Base-by-base conservation (phyloP, 2,329 filamentous ascomycete species). In the Aaosphaeria arxii region DNA sequence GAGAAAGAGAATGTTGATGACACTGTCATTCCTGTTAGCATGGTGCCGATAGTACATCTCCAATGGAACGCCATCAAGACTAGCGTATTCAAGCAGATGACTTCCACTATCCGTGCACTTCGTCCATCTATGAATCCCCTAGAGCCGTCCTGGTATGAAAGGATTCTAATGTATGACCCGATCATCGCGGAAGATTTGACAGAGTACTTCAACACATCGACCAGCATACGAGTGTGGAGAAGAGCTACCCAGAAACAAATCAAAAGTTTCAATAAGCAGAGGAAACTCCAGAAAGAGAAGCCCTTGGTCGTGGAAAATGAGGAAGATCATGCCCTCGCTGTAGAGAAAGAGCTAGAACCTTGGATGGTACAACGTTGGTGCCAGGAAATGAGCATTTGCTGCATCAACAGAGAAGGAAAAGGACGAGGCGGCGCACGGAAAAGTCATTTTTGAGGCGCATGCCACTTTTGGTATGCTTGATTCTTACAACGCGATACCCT, bases 81-180 rank as follows among this genome's bases (percentile, higher is more conserved):
- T 1, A 57, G 61, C 4, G 55, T 83, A n/a, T 77, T 74, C 50
- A 58, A 63, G 1, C 64, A 69, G 32, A 81, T 84, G 44, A 77
- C 76, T 5, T 57, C 66, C 7, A 73, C 75, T 3, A 68, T 85
- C 33, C 75, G 71, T 35, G 62, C 66, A 5, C 71, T 76, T 30
- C 71, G 69, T 5, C 69, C 69, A 2, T 70, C 66, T 6, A 56
- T 51, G 2, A 64, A 78, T 48, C 63, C 67, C 5, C 66, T 60
- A 5, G 62, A 66, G 3, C 78, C 77, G 3, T 90, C 83, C 2
- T 97, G 91, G 89, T 79, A 95, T 58, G 90, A 97, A 70, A 95
- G 91, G 72, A 96, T 99, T 42, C 76, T 97, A 5, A 82, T 97
- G 66, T 97, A 95, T 65, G 91, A 97, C 60, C 90, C 92, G 0